Conservation (phyloP, 2,329 filamentous ascomycete species). For the Cordyceps tenuipes region DNA sequence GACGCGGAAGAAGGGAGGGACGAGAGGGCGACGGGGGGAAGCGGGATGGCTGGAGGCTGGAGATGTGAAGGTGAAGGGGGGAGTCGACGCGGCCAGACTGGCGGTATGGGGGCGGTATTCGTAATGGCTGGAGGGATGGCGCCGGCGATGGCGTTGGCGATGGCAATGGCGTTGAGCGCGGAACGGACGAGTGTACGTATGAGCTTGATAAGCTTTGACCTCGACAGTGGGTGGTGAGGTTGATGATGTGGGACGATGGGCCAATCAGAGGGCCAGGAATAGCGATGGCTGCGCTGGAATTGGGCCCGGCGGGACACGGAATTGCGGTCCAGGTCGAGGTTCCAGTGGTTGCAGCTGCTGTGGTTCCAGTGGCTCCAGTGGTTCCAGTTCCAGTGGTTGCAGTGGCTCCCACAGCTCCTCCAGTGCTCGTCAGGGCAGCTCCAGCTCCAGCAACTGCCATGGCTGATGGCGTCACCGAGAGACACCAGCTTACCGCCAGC, state of each 20-base stretch:
- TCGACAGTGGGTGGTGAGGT: not conserved
- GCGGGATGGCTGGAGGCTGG: not conserved
- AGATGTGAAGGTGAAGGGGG: not conserved
- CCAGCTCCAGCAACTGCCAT: not conserved
- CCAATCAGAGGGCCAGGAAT: conserved; percentile 1
- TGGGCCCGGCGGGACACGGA: no score
- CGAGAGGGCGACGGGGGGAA: not conserved
- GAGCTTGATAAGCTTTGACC: conserved; percentile 1
- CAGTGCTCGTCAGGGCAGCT: not conserved
- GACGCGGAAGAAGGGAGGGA: not conserved
- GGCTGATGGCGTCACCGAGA: conserved; percentile 8
- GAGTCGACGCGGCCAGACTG: conserved; percentile 2
- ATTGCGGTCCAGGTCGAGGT: no score
- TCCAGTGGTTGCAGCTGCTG: no score
- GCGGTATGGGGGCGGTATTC: conserved; percentile 1
- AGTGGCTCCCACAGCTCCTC: not conserved
- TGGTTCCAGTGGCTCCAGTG: no score
- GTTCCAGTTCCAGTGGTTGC: no score
- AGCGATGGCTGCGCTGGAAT: not conserved
- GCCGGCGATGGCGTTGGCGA: no score
- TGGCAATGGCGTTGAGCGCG: not conserved
- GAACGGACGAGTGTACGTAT: no score
- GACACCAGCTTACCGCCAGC: conserved; percentile 6
- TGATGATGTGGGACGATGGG: not conserved
- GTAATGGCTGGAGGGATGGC: not conserved